phyloP scores from a whole-genome alignment of 257 asterid species.

The Schizonepeta tenuifolia region DNA sequence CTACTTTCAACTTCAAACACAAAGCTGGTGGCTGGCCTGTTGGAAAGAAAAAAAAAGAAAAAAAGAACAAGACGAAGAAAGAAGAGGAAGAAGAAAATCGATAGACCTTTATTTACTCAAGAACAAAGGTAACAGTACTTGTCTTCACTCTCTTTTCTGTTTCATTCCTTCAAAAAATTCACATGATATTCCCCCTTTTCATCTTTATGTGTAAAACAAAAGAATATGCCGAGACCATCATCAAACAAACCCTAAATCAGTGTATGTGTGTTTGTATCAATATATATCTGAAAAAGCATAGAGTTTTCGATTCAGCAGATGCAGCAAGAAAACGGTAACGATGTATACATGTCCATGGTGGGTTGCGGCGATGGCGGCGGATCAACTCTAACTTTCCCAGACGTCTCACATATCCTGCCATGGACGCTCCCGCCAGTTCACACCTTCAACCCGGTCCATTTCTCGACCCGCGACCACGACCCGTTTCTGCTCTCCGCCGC shows the following conservation, averaged over 20 bases:
- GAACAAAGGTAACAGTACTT: slow-evolving; percentile 8
- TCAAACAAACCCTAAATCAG: slow-evolving; percentile 39
- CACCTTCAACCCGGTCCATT: slow-evolving; percentile 44
- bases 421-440: slow-evolving; percentile 63
- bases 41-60: slow-evolving; percentile 5
- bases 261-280: not conserved
- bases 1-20: slow-evolving; percentile 21
- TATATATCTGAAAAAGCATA: too few relatives aligned
- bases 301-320: slow-evolving; percentile 45
- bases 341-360: slow-evolving; percentile 22
- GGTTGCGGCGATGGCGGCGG: slow-evolving; percentile 35
- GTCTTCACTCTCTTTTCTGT: slow-evolving; percentile 32
- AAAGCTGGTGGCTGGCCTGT: too few relatives aligned
- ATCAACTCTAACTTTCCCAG: slow-evolving; percentile 47
- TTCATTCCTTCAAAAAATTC: slow-evolving; percentile 29
- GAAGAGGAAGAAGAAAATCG: slow-evolving; percentile 2
- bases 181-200: slow-evolving; percentile 5
- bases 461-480: slow-evolving; percentile 46
- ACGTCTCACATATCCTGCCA: slow-evolving; percentile 65
- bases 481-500: slow-evolving; percentile 55
- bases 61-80: slow-evolving; percentile 14
- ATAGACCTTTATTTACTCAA: slow-evolving; percentile 4
- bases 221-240: slow-evolving; percentile 26
- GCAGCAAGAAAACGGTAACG: slow-evolving; percentile 42
- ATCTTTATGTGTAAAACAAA: slow-evolving; percentile 35